Conservation (phyloP, 1,139 yeast species). For the Yamadazyma atmosphaerica region DNA sequence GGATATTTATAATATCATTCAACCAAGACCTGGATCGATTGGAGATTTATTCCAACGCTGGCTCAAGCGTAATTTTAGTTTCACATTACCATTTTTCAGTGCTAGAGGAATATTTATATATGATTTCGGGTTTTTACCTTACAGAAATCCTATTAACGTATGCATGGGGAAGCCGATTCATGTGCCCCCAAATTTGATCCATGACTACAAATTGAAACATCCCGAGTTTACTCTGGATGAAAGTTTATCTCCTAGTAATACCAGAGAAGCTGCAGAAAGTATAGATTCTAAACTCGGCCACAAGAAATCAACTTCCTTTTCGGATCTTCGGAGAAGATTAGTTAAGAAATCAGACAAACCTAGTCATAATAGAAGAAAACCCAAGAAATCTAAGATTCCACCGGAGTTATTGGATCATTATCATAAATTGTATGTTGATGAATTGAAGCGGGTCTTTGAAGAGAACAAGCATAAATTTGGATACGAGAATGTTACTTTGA, state of each 20-base stretch:
- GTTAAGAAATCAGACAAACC: conserved; percentile 9
- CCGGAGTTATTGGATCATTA: conserved; percentile 60
- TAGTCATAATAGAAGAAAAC: conserved; percentile 10
- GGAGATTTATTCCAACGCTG: conserved; percentile 62
- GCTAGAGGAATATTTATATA: conserved; percentile 93
- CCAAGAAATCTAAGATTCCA: conserved; percentile 31
- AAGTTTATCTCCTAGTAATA: conserved; percentile 11
- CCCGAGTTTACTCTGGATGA: conserved; percentile 21
- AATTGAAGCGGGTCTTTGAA: conserved; percentile 63
- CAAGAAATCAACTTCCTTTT: conserved; percentile 2
- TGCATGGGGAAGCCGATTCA: conserved; percentile 82
- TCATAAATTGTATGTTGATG: conserved; percentile 71
- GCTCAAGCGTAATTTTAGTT: conserved; percentile 70
- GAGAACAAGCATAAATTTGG: conserved; percentile 66
- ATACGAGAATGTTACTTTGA: conserved; percentile 48
- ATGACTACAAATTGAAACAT: conserved; percentile 30
- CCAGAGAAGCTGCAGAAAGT: conserved; percentile 14
- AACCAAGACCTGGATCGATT: conserved; percentile 54
- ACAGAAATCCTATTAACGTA: conserved; percentile 74
- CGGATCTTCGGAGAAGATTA: conserved; percentile 5
- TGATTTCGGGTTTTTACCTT: conserved; percentile 89
- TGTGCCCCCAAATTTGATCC: conserved; percentile 51
- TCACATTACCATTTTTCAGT: conserved; percentile 87
- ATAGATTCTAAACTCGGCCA: conserved; percentile 2
- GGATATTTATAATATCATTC: conserved; percentile 65